Evolutionary conservation across 2,329 filamentous ascomycete genomes (phyloP).

Genomic region (Fusarium phyllophilum): DNA sequence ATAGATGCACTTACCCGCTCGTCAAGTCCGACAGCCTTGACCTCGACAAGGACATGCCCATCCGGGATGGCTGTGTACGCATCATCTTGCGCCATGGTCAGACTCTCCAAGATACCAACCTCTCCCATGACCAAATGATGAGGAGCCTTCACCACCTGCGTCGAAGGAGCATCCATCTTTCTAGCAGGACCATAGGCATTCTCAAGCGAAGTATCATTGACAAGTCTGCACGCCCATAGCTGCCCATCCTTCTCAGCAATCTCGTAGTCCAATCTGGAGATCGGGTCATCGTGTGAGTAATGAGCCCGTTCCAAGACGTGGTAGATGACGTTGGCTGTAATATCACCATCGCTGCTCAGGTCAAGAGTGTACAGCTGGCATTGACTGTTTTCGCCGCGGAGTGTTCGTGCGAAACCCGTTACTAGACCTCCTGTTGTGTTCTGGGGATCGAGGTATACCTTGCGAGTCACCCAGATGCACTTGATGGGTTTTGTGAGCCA

Average conservation of each 20-base stretch:
- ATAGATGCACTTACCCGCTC: conserved; percentile 26
- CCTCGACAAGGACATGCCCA: conserved; percentile 36
- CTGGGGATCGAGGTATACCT: conserved; percentile 37
- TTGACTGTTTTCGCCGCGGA: conserved; percentile 35
- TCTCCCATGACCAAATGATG: conserved; percentile 34
- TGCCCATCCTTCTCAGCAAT: conserved; percentile 39
- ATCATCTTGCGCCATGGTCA: conserved; percentile 34
- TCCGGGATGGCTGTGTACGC: background rate
- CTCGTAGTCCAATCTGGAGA: conserved; percentile 38
- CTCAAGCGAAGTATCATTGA: conserved; percentile 27
- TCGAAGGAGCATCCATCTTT: conserved; percentile 18
- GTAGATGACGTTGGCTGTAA: conserved; percentile 15
- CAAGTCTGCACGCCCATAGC: conserved; percentile 39
- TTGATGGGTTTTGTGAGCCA: conserved; percentile 31
- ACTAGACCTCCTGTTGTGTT: conserved; percentile 37
- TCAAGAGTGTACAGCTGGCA: conserved; percentile 38
- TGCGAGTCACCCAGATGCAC: conserved; percentile 37
- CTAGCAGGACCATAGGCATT: conserved; percentile 36
- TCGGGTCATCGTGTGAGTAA: conserved; percentile 36
- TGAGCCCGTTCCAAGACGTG: conserved; percentile 33
- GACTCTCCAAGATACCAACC: conserved; percentile 36
- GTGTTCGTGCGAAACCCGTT: conserved; percentile 36
- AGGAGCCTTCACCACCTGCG: conserved; percentile 10
- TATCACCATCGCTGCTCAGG: conserved; percentile 29
- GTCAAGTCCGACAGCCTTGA: conserved; percentile 34